Base-by-base conservation (phyloP, 1,284 basidiomycete genomes). In the Boletus nobilissimus region DNA sequence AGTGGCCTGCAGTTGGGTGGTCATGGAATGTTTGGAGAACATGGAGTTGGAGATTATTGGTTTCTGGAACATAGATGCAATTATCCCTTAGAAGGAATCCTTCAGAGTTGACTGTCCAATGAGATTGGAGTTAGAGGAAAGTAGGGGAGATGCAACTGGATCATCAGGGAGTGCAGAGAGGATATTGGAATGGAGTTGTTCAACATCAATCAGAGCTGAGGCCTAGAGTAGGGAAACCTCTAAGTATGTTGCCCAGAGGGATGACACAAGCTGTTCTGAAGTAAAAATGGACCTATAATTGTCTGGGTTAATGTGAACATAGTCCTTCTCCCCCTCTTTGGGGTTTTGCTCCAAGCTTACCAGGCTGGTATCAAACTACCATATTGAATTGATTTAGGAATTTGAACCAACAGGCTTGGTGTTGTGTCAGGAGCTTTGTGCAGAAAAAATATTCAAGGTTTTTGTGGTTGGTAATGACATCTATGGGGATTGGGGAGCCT, bases 311-410 rank as follows among this genome's bases (percentile, higher is more conserved):
- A 74, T 39, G 3, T 48, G 65, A 63, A 77, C 60, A 24, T 78
- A 78, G 76, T 77, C 67, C 40, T 51, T 78, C 75, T 74, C 69
- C 76, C 78, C 70, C 76, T 68, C 40, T 62, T 74, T 73, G 38
- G 7, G 69, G 69, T 34, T 57, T 69, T 2, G 34, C 36, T 51
- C 67, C 26, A 5, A 69, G 46, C 24, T 54, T 36, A 19, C 46
- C 18, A 29, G 67, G 67, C 0, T 9, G 18, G 26, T 51, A 69
- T 4, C 7, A 6, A 26, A 69, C 18, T 29, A 16, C 32, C 40
- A 67, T 4, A 67, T 67, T 67, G 43, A 67, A 51, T 24, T 63
- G 62, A 13, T 18, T 38, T 14, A 63, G 62, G 14, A 5, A 63
- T 26, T 63, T 22, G 19, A 22, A 63, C 36, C 62, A 63, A 22